These are phyloP conservation scores for Capsicum rhomboideum DNA, from an alignment of 257 asterid species.

Conservation along the genomic window DNA sequence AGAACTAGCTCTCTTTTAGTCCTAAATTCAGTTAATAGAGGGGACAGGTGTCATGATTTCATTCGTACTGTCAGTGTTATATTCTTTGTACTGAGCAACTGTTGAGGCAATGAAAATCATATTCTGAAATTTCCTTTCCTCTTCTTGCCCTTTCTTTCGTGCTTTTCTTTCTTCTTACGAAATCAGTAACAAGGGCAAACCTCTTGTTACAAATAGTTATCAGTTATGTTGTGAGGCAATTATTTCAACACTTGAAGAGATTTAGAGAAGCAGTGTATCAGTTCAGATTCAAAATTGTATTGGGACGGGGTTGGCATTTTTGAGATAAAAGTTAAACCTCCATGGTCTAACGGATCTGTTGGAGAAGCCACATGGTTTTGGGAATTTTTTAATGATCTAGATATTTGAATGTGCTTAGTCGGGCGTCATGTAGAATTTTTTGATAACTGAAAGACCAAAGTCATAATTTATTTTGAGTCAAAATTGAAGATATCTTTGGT, in stretches of 20 bases:
- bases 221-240: background rate
- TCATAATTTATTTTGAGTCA: background rate
- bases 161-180: no score
- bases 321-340: background rate
- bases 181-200: no score
- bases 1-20: no score
- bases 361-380: background rate
- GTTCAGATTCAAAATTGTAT: background rate
- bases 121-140: no score
- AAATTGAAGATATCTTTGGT: background rate
- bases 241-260: background rate
- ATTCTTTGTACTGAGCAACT: no score
- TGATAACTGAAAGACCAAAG: background rate
- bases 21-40: no score
- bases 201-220: background rate
- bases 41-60: no score
- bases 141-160: no score
- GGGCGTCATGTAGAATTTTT: background rate
- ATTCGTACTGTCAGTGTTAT: no score
- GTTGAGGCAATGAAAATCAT: no score
- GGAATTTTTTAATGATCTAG: background rate
- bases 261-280: background rate
- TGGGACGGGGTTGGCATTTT: background rate
- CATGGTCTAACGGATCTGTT: background rate
- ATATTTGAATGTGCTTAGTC: background rate